phyloP scores from a whole-genome alignment of 805 yeast species.

The Candida alai region DNA sequence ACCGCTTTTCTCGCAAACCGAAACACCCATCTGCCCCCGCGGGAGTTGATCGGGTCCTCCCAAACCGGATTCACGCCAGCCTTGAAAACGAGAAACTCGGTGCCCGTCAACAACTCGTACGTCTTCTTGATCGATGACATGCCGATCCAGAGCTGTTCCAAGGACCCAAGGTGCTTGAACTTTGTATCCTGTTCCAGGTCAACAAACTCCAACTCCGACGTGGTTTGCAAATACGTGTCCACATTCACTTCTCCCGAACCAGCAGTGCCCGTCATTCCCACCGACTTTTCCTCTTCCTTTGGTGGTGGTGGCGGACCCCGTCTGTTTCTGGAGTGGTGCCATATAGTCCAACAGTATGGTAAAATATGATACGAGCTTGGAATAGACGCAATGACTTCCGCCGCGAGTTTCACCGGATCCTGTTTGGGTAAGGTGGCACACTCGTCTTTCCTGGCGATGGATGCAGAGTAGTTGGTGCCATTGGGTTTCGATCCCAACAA shows the following conservation, averaged over 20 bases:
- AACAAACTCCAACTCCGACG: constrained; percentile 40
- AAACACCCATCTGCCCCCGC: constrained; percentile 64
- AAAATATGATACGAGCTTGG: constrained; percentile 35
- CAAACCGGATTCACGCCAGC: constrained; percentile 60
- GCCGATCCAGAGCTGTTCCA: constrained; percentile 53
- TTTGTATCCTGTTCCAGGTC: constrained; percentile 14
- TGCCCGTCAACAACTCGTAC: constrained; percentile 38
- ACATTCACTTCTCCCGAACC: constrained; percentile 20
- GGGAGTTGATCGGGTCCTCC: constrained; percentile 60
- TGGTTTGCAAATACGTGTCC: constrained; percentile 44
- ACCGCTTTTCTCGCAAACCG: constrained; percentile 30
- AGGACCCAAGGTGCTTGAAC: constrained; percentile 31
- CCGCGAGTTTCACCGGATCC: constrained; percentile 33
- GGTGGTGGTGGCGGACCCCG: no score
- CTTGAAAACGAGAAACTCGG: constrained; percentile 56
- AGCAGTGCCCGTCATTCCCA: constrained; percentile 19
- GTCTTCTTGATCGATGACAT: constrained; percentile 37
- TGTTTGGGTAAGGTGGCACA: constrained; percentile 35
- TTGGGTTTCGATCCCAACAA: no score
- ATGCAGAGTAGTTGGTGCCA: not conserved
- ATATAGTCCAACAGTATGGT: constrained; percentile 47
- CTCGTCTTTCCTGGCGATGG: no score
- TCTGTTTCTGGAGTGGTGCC: constrained; percentile 40
- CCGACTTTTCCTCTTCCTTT: constrained; percentile 18
- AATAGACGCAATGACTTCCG: constrained; percentile 23